A percentile compares a stretch with the other conserved stretches of the same genome.
These are phyloP conservation scores for Dictyostelium citrinum DNA, from an alignment of 78 protist species.

Conservation along the genomic window DNA sequence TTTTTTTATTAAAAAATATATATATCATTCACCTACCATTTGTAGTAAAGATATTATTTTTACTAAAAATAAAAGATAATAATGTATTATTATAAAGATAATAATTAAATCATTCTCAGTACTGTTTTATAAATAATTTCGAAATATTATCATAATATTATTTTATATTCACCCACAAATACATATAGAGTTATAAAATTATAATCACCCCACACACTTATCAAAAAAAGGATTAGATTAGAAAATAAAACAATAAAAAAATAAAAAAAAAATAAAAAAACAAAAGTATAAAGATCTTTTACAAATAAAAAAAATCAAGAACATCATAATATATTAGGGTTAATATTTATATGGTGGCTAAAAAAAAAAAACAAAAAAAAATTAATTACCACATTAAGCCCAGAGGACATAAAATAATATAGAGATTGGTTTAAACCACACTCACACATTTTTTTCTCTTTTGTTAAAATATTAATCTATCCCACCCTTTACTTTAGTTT, in stretches of 20 bases:
- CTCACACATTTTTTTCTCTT: not conserved
- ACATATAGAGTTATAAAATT: not conserved
- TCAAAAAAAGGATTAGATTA: not conserved
- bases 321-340: not conserved
- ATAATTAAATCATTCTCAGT: not conserved
- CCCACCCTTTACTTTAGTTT: constrained; percentile 10
- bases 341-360: not conserved
- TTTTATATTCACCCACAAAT: not conserved
- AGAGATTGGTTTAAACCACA: not conserved
- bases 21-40: not conserved
- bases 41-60: not conserved
- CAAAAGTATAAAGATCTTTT: not conserved
- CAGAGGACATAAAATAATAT: not conserved
- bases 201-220: not conserved
- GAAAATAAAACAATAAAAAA: not conserved
- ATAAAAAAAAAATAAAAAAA: not conserved
- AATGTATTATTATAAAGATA: not conserved
- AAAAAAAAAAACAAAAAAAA: not conserved
- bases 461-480: not conserved
- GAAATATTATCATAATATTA: not conserved
- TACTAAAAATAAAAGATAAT: not conserved
- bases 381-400: not conserved
- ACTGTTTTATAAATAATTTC: not conserved
- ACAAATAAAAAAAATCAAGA: constrained; percentile 9
- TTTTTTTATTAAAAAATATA: not conserved